Evolutionary conservation across 2,329 filamentous ascomycete genomes (phyloP), one percentile per base, ranked within the genome.

Genomic region (Simplicillium aogashimaense): DNA sequence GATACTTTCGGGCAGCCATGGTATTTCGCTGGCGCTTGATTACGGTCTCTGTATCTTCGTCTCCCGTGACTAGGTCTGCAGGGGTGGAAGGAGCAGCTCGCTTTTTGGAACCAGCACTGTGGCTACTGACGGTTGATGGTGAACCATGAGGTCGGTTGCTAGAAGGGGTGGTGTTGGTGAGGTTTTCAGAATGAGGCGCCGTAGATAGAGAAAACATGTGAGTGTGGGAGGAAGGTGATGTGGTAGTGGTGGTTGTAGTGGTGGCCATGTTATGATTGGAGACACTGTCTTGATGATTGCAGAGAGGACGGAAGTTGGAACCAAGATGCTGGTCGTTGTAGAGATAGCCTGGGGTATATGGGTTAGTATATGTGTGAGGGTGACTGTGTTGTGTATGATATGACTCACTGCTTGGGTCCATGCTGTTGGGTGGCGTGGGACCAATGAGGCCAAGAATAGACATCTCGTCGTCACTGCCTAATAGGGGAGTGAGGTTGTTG

Each of bases 1-100:
- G 76, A 54, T 83, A 85, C 45, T 81, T 78, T 45, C 78, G 72
- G 25, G 81, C 81, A n/a, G 81, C 81, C 45, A 83, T 68, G 12
- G 80, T 85, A 57, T 86, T 85, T 45, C 76, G 72, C 45, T 76
- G 73, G 20, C 81, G 77, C 57, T 83, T 83, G 52, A 67, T 52
- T 14, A 57, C 53, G 5, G 55, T 57, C 28, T 55, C 48, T 18
- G 47, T 45, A 3, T 45, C 45, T 13, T 48, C 42, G 11, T 57
- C 52, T 7, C 54, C 50, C 15, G 50, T 52, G 7, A 54, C 49
- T 14, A 50, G 50, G 5, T 50, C 53, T 25, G 49, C 47, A 4
- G 46, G 43, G 2, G 39, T 36, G 12, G 39, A 36, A n/a, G 40
- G 36, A 25, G 20, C 20, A 25, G 20, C 15, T 5, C 34, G 14